Evolutionary conservation across 192 early-diverging fungal species (phyloP).

Genomic region (Coemansia sp.): DNA sequence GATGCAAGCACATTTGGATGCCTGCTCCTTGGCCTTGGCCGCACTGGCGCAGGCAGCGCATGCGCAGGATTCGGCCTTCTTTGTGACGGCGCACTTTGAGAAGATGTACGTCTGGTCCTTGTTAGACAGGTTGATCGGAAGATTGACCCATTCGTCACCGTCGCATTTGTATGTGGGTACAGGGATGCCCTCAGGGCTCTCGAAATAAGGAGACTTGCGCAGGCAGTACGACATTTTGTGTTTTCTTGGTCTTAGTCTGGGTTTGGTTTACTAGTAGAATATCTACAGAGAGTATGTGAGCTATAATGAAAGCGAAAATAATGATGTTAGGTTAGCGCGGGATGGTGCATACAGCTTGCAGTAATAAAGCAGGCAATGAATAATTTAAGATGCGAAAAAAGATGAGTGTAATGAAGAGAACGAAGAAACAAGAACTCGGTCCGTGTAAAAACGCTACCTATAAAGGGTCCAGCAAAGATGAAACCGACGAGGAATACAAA

Average conservation of each 20-base stretch:
- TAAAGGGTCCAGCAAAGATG: no score
- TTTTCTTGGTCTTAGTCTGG: neutral
- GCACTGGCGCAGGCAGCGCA: constrained; percentile 37
- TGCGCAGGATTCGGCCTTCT: constrained; percentile 26
- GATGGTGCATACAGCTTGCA: no score
- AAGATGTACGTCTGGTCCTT: constrained; percentile 47
- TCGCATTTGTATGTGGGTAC: constrained; percentile 48
- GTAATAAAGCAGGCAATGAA: no score
- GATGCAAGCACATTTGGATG: constrained; percentile 23
- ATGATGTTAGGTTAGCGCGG: no score
- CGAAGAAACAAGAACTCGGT: no score
- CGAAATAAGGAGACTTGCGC: constrained; percentile 44
- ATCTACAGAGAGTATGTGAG: no score
- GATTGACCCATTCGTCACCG: constrained; percentile 48
- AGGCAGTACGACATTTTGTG: constrained; percentile 42
- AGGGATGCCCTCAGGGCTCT: constrained; percentile 29
- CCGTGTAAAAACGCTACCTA: no score
- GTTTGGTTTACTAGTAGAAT: no score
- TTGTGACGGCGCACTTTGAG: constrained; percentile 32
- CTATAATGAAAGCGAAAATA: neutral
- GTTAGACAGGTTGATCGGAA: constrained; percentile 47
- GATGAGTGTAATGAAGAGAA: no score
- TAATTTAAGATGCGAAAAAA: no score
- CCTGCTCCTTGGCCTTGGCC: constrained; percentile 28
- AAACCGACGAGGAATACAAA: no score